These are phyloP conservation scores for Dryas integrifolia DNA, from an alignment of 331 rosid species.

Conservation along the genomic window DNA sequence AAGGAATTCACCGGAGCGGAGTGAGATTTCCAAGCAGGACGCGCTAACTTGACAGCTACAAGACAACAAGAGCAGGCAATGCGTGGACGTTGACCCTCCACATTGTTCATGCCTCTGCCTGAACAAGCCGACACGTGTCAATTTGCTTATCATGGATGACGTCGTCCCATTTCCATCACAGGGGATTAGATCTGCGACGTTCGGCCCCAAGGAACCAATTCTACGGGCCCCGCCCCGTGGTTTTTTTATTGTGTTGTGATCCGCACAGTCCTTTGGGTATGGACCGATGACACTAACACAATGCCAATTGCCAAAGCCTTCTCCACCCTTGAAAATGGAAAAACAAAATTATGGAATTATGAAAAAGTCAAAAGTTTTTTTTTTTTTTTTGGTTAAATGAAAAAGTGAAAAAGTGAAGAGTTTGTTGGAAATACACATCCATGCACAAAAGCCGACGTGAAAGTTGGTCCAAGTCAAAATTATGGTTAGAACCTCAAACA, in stretches of 20 bases:
- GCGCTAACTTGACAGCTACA: slow-evolving; percentile 41
- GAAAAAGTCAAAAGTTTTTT: background rate
- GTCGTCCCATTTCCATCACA: background rate
- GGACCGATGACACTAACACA: background rate
- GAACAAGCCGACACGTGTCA: slow-evolving; percentile 26
- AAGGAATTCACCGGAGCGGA: background rate
- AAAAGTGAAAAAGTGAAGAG: background rate
- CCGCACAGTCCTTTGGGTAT: slow-evolving; percentile 12
- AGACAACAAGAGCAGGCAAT: slow-evolving; percentile 32
- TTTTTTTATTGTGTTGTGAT: slow-evolving; percentile 13
- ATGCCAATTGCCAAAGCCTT: no score
- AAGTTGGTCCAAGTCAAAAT: background rate
- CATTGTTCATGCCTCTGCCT: background rate
- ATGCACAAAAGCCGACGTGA: background rate
- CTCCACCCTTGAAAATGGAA: no score
- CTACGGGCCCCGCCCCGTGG: background rate
- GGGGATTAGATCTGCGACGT: background rate
- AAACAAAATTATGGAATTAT: background rate
- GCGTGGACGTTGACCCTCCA: slow-evolving; percentile 16
- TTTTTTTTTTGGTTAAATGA: background rate
- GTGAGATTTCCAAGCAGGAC: slow-evolving; percentile 18
- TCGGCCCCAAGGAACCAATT: background rate
- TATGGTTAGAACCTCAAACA: background rate
- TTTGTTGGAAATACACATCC: no score
- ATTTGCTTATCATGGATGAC: background rate